Conservation (phyloP, 2,329 filamentous ascomycete genomes). For the Aureobasidium sp. region DNA sequence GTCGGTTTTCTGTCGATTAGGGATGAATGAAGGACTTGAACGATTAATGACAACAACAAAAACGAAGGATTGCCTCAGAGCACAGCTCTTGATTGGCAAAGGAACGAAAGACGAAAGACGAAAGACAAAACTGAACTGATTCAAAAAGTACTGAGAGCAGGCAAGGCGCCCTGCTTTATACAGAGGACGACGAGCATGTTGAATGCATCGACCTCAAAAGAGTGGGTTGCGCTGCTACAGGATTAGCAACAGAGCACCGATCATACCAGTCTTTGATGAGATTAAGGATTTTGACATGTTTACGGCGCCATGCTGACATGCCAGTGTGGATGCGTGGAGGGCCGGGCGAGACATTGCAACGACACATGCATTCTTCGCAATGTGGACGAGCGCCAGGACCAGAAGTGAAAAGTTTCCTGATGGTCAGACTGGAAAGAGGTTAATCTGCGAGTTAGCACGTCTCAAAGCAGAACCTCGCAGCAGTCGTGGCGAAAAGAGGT, state of each 20-base stretch:
- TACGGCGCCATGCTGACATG: background rate
- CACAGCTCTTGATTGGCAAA: slow-evolving; percentile 12
- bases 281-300: slow-evolving; percentile 8
- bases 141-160: background rate
- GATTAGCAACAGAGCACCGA: slow-evolving; percentile 11
- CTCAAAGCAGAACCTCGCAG: background rate
- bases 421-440: background rate
- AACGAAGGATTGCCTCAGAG: slow-evolving; percentile 8
- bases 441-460: background rate
- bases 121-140: slow-evolving; percentile 8
- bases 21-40: slow-evolving; percentile 3
- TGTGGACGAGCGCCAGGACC: background rate
- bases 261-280: background rate
- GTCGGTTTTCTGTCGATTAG: background rate
- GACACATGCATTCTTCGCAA: background rate
- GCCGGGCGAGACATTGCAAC: background rate
- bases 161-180: background rate
- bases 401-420: background rate
- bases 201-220: background rate
- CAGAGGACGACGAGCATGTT: background rate
- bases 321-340: background rate
- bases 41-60: slow-evolving; percentile 7
- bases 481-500: background rate
- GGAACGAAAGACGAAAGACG: slow-evolving; percentile 5
- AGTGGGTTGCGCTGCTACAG: slow-evolving; percentile 1